Percentiles rank a stretch among this genome's conserved stretches.
Evolutionary conservation across 2,329 filamentous ascomycete species (phyloP).

Genomic region (Ophiostoma tasmaniense): DNA sequence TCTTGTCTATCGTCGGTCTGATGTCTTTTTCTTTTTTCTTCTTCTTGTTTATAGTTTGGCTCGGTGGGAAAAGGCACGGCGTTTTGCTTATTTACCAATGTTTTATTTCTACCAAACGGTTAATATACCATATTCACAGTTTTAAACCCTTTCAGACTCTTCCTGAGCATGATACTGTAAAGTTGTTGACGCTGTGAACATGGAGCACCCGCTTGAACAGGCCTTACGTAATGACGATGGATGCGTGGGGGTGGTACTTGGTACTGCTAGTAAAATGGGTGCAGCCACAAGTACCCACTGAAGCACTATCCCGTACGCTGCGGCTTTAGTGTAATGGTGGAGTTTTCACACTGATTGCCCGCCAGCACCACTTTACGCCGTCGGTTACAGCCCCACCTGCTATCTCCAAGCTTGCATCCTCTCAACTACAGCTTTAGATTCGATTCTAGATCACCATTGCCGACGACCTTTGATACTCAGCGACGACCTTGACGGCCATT

Average conservation of each 20-base stretch:
- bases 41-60: not conserved
- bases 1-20: not conserved
- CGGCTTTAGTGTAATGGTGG: not conserved
- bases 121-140: not conserved
- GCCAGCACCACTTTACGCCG: not conserved
- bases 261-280: not conserved
- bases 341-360: not conserved
- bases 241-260: slow-evolving; percentile 1
- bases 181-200: not conserved
- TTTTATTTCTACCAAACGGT: not conserved
- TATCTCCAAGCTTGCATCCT: not conserved
- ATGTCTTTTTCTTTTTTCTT: not conserved
- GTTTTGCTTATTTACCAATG: not conserved
- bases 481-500: not conserved
- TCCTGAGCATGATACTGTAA: not conserved
- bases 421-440: not conserved
- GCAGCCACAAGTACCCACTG: not conserved
- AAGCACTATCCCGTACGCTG: slow-evolving; percentile 1
- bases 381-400: not conserved
- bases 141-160: not conserved
- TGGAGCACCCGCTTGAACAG: not conserved
- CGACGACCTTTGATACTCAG: too few species aligned
- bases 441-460: not conserved
- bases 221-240: not conserved
- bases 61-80: slow-evolving; percentile 6